Percentiles rank a stretch among this genome's conserved stretches.
phyloP scores from a whole-genome alignment of 73 alveolate genomes.

The Diophrys appendiculata region DNA sequence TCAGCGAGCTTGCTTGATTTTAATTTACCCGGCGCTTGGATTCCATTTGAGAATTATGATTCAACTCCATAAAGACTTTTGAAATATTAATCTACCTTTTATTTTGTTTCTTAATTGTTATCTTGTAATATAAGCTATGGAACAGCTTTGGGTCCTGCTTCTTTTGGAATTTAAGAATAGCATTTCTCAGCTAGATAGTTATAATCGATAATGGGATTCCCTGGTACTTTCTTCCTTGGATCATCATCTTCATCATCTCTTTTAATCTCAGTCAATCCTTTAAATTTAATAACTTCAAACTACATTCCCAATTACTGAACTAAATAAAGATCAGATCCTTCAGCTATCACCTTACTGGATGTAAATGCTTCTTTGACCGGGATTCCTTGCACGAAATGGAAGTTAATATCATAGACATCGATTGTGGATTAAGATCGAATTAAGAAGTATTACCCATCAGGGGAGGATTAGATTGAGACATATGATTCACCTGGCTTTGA shows the following conservation, averaged over 20 bases:
- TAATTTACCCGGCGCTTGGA: too few relatives aligned
- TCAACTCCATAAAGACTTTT: too few relatives aligned
- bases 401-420: not conserved
- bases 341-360: not conserved
- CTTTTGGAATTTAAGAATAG: too few relatives aligned
- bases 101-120: too few relatives aligned
- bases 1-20: too few relatives aligned
- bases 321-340: not conserved
- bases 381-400: not conserved
- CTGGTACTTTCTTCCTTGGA: not conserved
- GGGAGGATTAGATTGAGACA: not conserved
- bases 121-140: too few relatives aligned
- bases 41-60: too few relatives aligned
- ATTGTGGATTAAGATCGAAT: not conserved
- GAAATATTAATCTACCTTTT: too few relatives aligned
- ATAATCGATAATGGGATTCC: not conserved
- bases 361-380: not conserved
- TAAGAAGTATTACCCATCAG: not conserved
- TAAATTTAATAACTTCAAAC: not conserved
- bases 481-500: not conserved
- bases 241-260: not conserved
- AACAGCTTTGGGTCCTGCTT: too few relatives aligned
- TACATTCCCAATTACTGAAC: not conserved
- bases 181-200: not conserved
- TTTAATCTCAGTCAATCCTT: not conserved